Conservation (phyloP, 148 eudicot genomes). For the Camellia sinensis region DNA sequence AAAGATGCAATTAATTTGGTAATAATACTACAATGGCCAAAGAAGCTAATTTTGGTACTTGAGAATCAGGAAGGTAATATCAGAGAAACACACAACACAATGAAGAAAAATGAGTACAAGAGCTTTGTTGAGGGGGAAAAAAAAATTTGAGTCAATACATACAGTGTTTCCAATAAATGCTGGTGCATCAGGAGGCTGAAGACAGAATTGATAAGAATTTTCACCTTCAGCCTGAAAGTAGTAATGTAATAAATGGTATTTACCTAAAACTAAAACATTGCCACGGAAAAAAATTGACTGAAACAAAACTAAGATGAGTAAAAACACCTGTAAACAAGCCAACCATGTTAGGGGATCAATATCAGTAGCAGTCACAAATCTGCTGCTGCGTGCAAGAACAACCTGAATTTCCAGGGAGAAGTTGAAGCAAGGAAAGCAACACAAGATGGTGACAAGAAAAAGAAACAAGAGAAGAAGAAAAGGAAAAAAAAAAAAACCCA, state of each 20-base stretch:
- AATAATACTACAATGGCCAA: background rate
- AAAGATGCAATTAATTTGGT: background rate
- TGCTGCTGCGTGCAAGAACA: slow-evolving; percentile 98
- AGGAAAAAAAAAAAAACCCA: background rate
- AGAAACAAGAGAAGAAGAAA: background rate
- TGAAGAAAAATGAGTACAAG: background rate
- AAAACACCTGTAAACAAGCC: slow-evolving; percentile 72
- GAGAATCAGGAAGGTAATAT: background rate
- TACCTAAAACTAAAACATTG: background rate
- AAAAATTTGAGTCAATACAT: slow-evolving; percentile 26
- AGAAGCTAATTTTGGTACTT: background rate
- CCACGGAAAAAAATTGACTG: background rate
- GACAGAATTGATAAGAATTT: slow-evolving; percentile 87
- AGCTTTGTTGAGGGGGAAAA: background rate
- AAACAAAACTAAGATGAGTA: slow-evolving; percentile 17
- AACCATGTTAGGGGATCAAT: slow-evolving; percentile 87
- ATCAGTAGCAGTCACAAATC: slow-evolving; percentile 58
- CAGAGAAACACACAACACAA: background rate
- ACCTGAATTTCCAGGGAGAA: slow-evolving; percentile 43
- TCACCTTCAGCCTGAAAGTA: slow-evolving; percentile 64
- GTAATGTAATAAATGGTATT: background rate
- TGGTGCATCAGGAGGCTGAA: slow-evolving; percentile 91
- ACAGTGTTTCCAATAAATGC: slow-evolving; percentile 97
- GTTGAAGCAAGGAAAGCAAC: background rate
- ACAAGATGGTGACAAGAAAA: background rate